These are phyloP conservation scores for Pichia membranifaciens DNA, from an alignment of 805 yeast species.

Conservation along the genomic window DNA sequence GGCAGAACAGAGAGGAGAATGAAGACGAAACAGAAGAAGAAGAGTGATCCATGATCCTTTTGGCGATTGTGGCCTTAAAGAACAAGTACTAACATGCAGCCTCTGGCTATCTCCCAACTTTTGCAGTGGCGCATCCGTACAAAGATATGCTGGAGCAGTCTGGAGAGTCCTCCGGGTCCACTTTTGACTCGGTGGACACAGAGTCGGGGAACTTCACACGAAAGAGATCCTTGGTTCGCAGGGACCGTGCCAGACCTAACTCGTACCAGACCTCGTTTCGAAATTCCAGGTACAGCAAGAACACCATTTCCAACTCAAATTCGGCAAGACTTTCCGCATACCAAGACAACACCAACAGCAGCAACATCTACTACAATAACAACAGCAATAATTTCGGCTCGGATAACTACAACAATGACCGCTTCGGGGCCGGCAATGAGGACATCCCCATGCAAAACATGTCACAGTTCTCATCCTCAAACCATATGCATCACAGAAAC, in stretches of 20 bases:
- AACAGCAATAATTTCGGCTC: background rate
- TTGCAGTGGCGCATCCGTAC: conserved; percentile 15
- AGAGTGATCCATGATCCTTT: too few species aligned
- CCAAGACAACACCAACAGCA: background rate
- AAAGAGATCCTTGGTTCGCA: conserved; percentile 72
- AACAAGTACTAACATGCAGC: background rate
- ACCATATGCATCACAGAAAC: background rate
- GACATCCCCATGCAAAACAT: conserved; percentile 8
- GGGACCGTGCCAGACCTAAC: conserved; percentile 57
- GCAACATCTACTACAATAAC: background rate
- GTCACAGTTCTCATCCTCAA: background rate
- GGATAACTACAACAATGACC: background rate
- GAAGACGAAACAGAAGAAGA: too few species aligned
- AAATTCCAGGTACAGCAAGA: conserved; percentile 7
- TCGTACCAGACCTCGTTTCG: conserved; percentile 9
- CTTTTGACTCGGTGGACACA: conserved; percentile 19
- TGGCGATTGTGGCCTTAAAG: too few species aligned
- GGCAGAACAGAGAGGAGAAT: too few species aligned
- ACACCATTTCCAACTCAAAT: background rate
- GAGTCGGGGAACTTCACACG: conserved; percentile 35
- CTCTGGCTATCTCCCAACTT: background rate
- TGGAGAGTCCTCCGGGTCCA: background rate
- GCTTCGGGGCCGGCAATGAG: background rate
- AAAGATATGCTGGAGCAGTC: conserved; percentile 6
- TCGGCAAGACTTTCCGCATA: conserved; percentile 5